Evolutionary conservation across 2,329 filamentous ascomycete genomes (phyloP).

Genomic region (Magnaporthiopsis poae): DNA sequence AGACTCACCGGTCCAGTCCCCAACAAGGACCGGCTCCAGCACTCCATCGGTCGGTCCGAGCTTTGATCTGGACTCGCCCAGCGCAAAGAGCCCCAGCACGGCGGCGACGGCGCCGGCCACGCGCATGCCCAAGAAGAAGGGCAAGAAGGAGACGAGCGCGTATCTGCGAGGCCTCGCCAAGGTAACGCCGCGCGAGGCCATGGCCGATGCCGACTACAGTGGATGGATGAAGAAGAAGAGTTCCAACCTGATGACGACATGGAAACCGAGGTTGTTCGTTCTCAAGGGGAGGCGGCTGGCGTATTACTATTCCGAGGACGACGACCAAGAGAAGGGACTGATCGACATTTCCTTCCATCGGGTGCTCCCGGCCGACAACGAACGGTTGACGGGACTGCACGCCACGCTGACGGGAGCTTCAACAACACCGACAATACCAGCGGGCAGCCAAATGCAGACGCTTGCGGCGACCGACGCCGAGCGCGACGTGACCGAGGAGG

Average conservation of each 20-base stretch:
- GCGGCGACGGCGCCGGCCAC: slow-evolving; percentile 37
- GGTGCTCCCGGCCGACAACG: slow-evolving; percentile 87
- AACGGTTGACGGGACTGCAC: slow-evolving; percentile 80
- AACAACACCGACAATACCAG: slow-evolving; percentile 48
- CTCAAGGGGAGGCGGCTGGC: slow-evolving; percentile 81
- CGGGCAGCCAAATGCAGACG: slow-evolving; percentile 36
- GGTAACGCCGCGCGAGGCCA: slow-evolving; percentile 72
- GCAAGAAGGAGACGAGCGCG: slow-evolving; percentile 89
- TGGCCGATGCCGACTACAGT: slow-evolving; percentile 78
- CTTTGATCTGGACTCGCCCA: slow-evolving; percentile 69
- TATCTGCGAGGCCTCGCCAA: slow-evolving; percentile 80
- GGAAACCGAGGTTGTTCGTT: slow-evolving; percentile 94
- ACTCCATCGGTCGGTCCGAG: slow-evolving; percentile 57
- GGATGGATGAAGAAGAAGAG: slow-evolving; percentile 99
- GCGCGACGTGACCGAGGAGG: slow-evolving; percentile 29
- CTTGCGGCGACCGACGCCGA: slow-evolving; percentile 37
- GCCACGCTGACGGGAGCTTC: slow-evolving; percentile 85
- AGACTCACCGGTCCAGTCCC: slow-evolving; percentile 49
- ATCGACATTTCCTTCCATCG: slow-evolving; percentile 97
- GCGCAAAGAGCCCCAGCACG: slow-evolving; percentile 48
- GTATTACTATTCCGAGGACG: slow-evolving; percentile 92
- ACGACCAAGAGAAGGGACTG: slow-evolving; percentile 84
- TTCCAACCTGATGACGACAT: slow-evolving; percentile 89
- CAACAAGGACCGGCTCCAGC: slow-evolving; percentile 67
- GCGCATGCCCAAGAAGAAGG: slow-evolving; percentile 51